These are phyloP conservation scores for Tolypocladium ophioglossoides DNA, from an alignment of 2,329 filamentous ascomycete genomes.

Conservation along the genomic window DNA sequence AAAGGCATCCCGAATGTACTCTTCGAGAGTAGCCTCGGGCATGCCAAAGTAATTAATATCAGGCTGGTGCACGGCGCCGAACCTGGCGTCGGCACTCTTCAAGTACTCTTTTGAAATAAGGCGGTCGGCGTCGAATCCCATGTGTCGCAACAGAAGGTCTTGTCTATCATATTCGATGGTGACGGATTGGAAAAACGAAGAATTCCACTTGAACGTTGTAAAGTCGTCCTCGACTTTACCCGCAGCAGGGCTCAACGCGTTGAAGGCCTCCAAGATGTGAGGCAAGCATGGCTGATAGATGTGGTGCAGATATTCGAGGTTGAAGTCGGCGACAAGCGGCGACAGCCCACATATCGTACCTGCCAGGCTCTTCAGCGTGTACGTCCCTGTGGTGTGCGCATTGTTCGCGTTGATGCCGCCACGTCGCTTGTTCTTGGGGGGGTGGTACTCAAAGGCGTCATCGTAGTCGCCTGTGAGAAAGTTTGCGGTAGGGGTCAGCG, in stretches of 20 bases:
- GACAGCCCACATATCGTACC: conserved; percentile 3
- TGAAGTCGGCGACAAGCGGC: background rate
- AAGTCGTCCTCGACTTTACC: conserved; percentile 6
- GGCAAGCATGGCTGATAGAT: background rate
- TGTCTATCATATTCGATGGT: conserved; percentile 23
- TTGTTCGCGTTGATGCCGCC: conserved; percentile 30
- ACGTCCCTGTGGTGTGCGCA: conserved; percentile 29
- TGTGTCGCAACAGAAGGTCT: no score
- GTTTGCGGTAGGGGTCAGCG: conserved; percentile 20
- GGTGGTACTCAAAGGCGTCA: conserved; percentile 18
- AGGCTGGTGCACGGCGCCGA: conserved; percentile 15
- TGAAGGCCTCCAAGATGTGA: background rate
- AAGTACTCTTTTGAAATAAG: conserved; percentile 17
- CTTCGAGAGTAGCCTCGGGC: conserved; percentile 18
- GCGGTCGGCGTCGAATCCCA: conserved; percentile 17
- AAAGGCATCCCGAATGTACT: conserved; percentile 22
- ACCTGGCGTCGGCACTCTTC: conserved; percentile 16
- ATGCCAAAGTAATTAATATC: conserved; percentile 26
- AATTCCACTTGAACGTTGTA: conserved; percentile 18
- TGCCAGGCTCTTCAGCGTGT: conserved; percentile 27
- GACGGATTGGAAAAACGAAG: conserved; percentile 21
- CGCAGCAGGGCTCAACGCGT: background rate
- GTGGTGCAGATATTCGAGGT: background rate
- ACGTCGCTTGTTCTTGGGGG: conserved; percentile 11
- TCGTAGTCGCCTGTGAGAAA: conserved; percentile 24